Base-by-base conservation (phyloP, 2,329 filamentous ascomycete species). In the Trichophyton equinum region DNA sequence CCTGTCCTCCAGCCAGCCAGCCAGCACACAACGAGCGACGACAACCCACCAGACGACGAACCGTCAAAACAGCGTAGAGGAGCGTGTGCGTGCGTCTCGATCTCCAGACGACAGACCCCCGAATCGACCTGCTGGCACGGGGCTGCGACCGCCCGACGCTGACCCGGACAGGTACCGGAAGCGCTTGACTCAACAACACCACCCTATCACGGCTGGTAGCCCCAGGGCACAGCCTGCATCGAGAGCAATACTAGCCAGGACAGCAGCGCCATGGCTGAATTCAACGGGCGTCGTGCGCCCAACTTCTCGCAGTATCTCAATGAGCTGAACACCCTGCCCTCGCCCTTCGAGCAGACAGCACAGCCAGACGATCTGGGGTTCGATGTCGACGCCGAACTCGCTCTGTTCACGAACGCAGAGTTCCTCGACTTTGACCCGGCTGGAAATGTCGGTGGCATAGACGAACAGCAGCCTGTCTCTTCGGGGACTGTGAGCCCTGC, bases 271-370 rank as follows among this genome's bases (percentile, higher is more conserved):
- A 91, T 91, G 87, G 84, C 88, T 73, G 82, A 79, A 72, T 91
- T 85, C 81, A 85, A 82, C 74, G 86, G 85, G 70, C 87, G 89
- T 64, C 85, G 87, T 71, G 88, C 83, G 68, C 87, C 89, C 70
- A 95, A 95, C 74, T 88, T 96, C 76, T 91, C 90, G 70, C 87
- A 91, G 71, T 95, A 94, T 77, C 81, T 96, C 66, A 87, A 89
- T 69, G 87, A 91, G 67, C 80, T 96, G 69, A 96, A 96, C 78
- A 83, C 81, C 53, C 78, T 86, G 61, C 81, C 81, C 1, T 78
- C 85, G 63, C 78, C 86, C 63, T 83, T 85, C 67, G 82, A 87
- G 60, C 79, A 86, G 63, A 81, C 81, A 30, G 71, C 74, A 47
- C 76, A 80, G 64, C 75, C 79, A 62, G 82, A 87, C 57, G 75